Base-by-base conservation (phyloP, 352 stramenopile genomes). In the Pythium scleroteichum region DNA sequence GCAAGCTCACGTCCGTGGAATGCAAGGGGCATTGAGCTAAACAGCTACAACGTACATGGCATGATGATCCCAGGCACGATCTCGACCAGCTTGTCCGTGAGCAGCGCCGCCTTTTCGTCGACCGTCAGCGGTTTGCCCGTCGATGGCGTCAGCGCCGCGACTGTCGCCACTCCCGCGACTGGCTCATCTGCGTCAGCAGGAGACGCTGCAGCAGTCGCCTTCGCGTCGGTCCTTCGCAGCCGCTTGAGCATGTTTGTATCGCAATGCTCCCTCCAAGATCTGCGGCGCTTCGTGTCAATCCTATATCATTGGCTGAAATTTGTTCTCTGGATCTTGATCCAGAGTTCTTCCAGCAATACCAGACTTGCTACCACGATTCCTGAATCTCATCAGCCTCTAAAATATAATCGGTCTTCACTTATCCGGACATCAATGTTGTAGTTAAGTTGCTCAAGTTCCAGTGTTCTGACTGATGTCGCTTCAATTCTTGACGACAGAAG, bases 11-110 rank as follows among this genome's bases (percentile, higher is more conserved):
- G n/a, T n/a, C n/a, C n/a, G n/a, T n/a, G n/a, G n/a, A n/a, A n/a
- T n/a, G n/a, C n/a, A n/a, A n/a, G n/a, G n/a, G n/a, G n/a, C n/a
- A n/a, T n/a, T 50, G 26, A n/a, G 9, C 1, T 4, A 38, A 17
- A 19, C 0, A 40, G 23, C 24, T 22, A 23, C 4, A n/a, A 51
- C 72, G 24, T 70, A 84, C 75, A 84, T 13, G 75, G 65, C 62
- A 60, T 60, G 6, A 22, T 26, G n/a, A 69, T 29, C 2, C 47
- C 46, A 7, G 47, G 22, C 4, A 41, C 24, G 19, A 61, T 14
- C 32, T 59, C 53, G 20, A 64, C 40, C 12, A 52, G 22, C 6
- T 26, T 51, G 23, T 69, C 62, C 4, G 20, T 14, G 3, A 64
- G 48, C 46, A 53, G 27, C 19, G 49, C 42, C 19, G 20, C 19